Percentiles rank a stretch among this genome's conserved stretches.
Evolutionary conservation across 2,329 filamentous ascomycete species (phyloP).

Genomic region (Aspergillus quadrilineatus): DNA sequence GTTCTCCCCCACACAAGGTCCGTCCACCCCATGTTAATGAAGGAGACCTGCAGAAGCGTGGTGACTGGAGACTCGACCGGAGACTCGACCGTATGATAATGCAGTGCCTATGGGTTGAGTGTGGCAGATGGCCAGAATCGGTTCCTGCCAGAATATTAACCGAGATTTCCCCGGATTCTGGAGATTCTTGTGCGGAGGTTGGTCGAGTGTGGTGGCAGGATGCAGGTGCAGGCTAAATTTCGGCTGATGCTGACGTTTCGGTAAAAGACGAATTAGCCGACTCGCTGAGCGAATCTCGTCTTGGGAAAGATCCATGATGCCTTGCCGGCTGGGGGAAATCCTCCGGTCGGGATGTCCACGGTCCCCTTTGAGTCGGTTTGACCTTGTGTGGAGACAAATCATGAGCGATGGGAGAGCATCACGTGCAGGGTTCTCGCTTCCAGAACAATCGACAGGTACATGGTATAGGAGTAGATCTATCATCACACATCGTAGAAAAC

Average conservation of each 20-base stretch:
- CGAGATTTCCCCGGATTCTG: conserved; percentile 17
- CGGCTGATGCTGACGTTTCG: neutral
- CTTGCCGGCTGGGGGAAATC: conserved; percentile 11
- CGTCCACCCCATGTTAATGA: neutral
- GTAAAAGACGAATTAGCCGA: conserved; percentile 5
- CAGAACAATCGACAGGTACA: neutral
- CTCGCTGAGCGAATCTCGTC: neutral
- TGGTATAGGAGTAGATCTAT: neutral
- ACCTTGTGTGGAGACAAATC: neutral
- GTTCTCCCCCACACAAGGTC: conserved; percentile 7
- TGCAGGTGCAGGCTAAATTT: neutral
- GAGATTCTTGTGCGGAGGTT: neutral
- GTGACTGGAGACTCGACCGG: neutral
- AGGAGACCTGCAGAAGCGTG: neutral
- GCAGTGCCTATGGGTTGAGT: neutral
- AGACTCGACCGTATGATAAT: neutral
- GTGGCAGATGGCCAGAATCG: no score
- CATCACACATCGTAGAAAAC: neutral
- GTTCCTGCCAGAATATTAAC: conserved; percentile 6
- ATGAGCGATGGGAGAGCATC: neutral
- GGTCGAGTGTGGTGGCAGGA: neutral
- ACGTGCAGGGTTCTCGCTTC: neutral
- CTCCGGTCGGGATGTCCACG: neutral
- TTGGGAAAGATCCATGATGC: neutral
- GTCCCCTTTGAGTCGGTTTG: neutral